A percentile compares a stretch with the other conserved stretches of the same genome.
phyloP scores from a whole-genome alignment of 352 stramenopile genomes.

The Globisporangium sylvaticum region DNA sequence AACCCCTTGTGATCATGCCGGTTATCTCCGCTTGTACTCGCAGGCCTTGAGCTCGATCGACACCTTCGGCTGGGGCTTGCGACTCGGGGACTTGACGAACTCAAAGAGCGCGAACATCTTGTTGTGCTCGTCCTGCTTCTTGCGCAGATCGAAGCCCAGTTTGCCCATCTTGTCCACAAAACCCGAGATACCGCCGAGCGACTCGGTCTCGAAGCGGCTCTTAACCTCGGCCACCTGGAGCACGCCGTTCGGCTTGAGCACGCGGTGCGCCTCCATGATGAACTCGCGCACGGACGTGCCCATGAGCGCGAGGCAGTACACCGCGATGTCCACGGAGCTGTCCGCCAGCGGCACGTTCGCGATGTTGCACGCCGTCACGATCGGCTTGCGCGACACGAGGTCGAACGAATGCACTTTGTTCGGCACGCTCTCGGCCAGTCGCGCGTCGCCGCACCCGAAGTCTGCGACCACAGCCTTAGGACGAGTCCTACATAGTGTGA shows the following conservation, averaged over 20 bases:
- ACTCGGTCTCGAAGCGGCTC: conserved; percentile 74
- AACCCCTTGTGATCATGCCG: neutral
- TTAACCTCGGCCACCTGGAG: conserved; percentile 88
- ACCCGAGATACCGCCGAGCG: conserved; percentile 55
- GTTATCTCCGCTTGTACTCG: conserved; percentile 81
- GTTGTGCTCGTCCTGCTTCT: conserved; percentile 71
- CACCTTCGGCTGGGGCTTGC: conserved; percentile 42
- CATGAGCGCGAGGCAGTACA: conserved; percentile 99
- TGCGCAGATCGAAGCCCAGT: conserved; percentile 67
- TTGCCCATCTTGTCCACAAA: conserved; percentile 57
- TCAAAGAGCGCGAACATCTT: conserved; percentile 88
- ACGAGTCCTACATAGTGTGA: conserved; percentile 28
- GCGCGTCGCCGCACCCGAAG: conserved; percentile 98
- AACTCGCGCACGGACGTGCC: conserved; percentile 97
- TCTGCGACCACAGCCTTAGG: conserved; percentile 90
- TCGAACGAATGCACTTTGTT: conserved; percentile 98
- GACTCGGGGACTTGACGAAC: conserved; percentile 56
- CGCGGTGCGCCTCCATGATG: conserved; percentile 93
- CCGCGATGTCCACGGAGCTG: conserved; percentile 90
- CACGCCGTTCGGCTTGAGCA: conserved; percentile 91
- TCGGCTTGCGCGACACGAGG: conserved; percentile 90
- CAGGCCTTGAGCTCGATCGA: conserved; percentile 78
- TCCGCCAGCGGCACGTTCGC: conserved; percentile 87
- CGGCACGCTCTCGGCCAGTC: conserved; percentile 85
- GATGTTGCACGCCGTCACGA: conserved; percentile 97